phyloP scores from a whole-genome alignment of 1,284 basidiomycete genomes.

The Bondarzewia mesenterica region DNA sequence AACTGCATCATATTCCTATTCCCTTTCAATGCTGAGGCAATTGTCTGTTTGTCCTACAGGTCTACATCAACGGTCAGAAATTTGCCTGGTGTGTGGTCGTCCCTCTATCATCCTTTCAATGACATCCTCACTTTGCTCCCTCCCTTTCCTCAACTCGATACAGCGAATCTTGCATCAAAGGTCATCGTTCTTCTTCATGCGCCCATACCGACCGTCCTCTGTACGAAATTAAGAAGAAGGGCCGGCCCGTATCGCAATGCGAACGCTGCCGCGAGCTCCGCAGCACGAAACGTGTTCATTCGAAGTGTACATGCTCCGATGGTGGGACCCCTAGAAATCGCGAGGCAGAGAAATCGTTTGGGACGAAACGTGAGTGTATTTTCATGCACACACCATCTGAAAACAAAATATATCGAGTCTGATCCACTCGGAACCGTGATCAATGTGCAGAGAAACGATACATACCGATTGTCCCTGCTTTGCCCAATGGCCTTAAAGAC shows the following conservation, averaged over 20 bases:
- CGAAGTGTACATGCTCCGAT: conserved; percentile 61
- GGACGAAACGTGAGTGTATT: conserved; percentile 43
- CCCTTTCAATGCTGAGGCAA: too few species aligned
- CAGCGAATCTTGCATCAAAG: conserved; percentile 85
- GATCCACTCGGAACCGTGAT: too few species aligned
- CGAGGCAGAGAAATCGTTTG: conserved; percentile 25
- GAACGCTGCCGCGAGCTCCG: conserved; percentile 69
- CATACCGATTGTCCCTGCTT: conserved; percentile 18
- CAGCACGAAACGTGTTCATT: conserved; percentile 65
- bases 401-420: too few species aligned
- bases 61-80: conserved; percentile 76
- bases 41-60: conserved; percentile 38
- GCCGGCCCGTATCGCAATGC: conserved; percentile 79
- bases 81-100: conserved; percentile 58
- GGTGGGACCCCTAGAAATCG: conserved; percentile 25
- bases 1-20: too few species aligned
- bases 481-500: conserved; percentile 21
- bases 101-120: neutral
- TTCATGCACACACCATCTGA: too few species aligned
- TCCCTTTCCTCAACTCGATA: neutral
- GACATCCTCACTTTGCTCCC: neutral
- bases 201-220: conserved; percentile 74
- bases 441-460: conserved; percentile 19
- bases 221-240: conserved; percentile 84
- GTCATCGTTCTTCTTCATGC: conserved; percentile 79